Base-by-base conservation (phyloP, 306 rosid species). In the Glycine latifolia region DNA sequence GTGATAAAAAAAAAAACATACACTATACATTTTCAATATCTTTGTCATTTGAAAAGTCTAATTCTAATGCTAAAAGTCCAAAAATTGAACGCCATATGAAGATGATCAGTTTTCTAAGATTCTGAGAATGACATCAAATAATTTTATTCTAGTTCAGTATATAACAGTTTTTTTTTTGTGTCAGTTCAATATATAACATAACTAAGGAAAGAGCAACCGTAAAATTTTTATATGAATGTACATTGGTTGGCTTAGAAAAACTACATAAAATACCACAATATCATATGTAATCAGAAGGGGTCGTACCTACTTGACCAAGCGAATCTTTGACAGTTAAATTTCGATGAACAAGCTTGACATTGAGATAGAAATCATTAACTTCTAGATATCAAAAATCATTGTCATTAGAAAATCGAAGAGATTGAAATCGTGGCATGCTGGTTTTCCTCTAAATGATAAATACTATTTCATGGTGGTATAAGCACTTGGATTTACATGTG, bases 351-450 rank as follows among this genome's bases (percentile, higher is more conserved):
- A 13, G 26, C 20, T 63, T 52, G 47, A 81, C 41, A 26, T 71
- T 79, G 48, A 44, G 20, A 79, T 79, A 71, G 39, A 58, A 56
- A 44, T 8, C 49, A n/a, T 58, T 15, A 59, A 71, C 71, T 79
- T 69, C 8, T 70, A 47, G 77, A 69, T 33, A 58, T 69, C 2
- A 56, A 44, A 69, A 63, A 59, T 17, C 15, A 54, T 43, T 43
- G 47, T 0, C 41, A 58, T 3, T 11, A 33, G 61, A 59, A 79
- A 71, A 71, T 79, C 10, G 49, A 69, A 55, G 17, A 12, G 20
- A 69, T 44, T 69, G 14, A 14, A 11, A 52, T 11, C 4, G 6
- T 33, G 26, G 33, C 73, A 67, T 15, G 15, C 73, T 67, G 73
- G 16, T 47, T 53, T 41, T 55, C 12, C 33, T 54, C 5, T 41